Evolutionary conservation across 164 flowering plant species (phyloP), one percentile per base, ranked within the genome.

Genomic region (Berberis vulgaris): DNA sequence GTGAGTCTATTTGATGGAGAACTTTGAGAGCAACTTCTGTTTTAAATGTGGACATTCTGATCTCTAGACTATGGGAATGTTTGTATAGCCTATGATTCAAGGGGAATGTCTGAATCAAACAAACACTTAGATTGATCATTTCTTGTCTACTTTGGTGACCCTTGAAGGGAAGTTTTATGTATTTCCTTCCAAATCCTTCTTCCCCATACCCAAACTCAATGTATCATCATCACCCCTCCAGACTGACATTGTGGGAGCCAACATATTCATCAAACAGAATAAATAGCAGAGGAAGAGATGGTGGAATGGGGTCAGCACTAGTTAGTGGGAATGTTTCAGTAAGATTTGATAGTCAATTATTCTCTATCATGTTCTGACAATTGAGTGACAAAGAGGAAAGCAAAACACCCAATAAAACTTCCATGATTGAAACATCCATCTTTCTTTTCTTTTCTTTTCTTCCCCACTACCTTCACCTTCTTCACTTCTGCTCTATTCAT

Each of bases 281-380:
- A 45, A n/a, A 42, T 38, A 60, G 62, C 49, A 45, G 5, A 41
- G 40, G 47, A 5, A 60, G 40, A 13, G 39, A 45, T 38, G 62
- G 49, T 60, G 26, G 26, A 26, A 26, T 26, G 26, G 26, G 26
- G 26, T 26, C 26, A 26, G 26, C 47, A 44, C 54, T 52, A 26
- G n/a, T 52, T 26, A 52, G 54, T 52, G 45, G 26, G 41, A 60
- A 60, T 60, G 54, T 52, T 52, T 47, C 50, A 47, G 54, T 52
- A 52, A 47, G 50, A 47, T 47, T 47, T 47, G 50, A 47, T 26
- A 4, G 10, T 10, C n/a, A 11, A 52, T 52, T 52, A 12, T 52
- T 6, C 7, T 47, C 50, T 6, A 10, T 7, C 54, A 50, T 50
- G 54, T 50, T 52, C 54, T 52, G 54, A 52, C 54, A 52, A 52